Percentiles rank a stretch among this genome's conserved stretches.
Evolutionary conservation across 2,329 filamentous ascomycete genomes (phyloP).

Genomic region (Fusarium miscanthi): DNA sequence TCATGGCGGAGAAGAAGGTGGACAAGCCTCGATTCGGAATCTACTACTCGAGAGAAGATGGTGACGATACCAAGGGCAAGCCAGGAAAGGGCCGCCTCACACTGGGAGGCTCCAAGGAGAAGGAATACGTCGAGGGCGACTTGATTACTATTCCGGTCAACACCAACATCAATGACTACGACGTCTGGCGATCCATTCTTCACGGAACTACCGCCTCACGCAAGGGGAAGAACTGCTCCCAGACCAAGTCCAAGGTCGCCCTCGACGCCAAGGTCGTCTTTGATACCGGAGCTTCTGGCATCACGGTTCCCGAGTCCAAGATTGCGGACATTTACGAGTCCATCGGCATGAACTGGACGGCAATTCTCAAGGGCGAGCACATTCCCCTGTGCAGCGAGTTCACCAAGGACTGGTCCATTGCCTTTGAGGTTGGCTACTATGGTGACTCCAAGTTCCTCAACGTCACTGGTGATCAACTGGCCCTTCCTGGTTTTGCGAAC

Average conservation of each 20-base stretch:
- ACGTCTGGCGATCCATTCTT: conserved; percentile 48
- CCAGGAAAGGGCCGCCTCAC: conserved; percentile 46
- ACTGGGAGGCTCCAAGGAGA: conserved; percentile 49
- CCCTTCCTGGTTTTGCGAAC: conserved; percentile 48
- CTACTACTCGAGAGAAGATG: conserved; percentile 43
- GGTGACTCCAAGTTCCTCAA: conserved; percentile 42
- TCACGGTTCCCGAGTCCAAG: conserved; percentile 42
- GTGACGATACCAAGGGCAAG: background rate
- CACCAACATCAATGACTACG: conserved; percentile 17
- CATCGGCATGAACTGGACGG: conserved; percentile 51
- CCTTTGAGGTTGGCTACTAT: conserved; percentile 44
- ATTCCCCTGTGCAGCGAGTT: conserved; percentile 52
- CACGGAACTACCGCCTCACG: conserved; percentile 1
- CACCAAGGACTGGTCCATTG: conserved; percentile 50
- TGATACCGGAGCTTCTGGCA: conserved; percentile 48
- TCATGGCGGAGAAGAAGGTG: conserved; percentile 46
- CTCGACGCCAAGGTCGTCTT: conserved; percentile 42
- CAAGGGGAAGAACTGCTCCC: conserved; percentile 29
- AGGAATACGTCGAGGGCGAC: conserved; percentile 44
- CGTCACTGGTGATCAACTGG: conserved; percentile 49
- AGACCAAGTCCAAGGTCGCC: background rate
- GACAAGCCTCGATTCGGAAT: conserved; percentile 49
- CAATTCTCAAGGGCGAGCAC: conserved; percentile 43
- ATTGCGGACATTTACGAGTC: conserved; percentile 47
- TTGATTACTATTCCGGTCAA: conserved; percentile 30